These are phyloP conservation scores for Leptoxyphium fumago DNA, from an alignment of 2,329 filamentous ascomycete genomes.

Conservation along the genomic window DNA sequence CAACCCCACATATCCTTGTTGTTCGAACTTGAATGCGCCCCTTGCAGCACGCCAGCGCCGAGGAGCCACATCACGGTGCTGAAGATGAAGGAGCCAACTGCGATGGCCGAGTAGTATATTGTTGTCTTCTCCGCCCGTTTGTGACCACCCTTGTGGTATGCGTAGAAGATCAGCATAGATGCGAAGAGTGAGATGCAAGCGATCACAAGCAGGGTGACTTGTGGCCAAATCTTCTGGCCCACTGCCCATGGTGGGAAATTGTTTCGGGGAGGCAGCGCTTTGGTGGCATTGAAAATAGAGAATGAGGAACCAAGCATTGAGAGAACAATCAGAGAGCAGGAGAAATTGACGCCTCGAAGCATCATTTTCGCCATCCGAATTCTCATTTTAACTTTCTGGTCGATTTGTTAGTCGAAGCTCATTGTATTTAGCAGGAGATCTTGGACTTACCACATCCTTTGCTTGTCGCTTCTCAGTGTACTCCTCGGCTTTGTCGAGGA, in stretches of 20 bases:
- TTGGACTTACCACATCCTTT: slow-evolving; percentile 61
- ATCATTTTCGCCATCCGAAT: slow-evolving; percentile 90
- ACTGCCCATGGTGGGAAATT: slow-evolving; percentile 72
- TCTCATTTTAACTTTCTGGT: slow-evolving; percentile 77
- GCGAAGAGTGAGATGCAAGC: slow-evolving; percentile 67
- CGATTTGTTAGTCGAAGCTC: slow-evolving; percentile 23
- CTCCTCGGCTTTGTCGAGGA: slow-evolving; percentile 69
- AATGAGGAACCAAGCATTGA: slow-evolving; percentile 81
- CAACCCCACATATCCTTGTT: slow-evolving; percentile 95
- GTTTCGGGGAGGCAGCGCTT: slow-evolving; percentile 57
- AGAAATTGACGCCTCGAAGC: slow-evolving; percentile 91
- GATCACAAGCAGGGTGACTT: slow-evolving; percentile 66
- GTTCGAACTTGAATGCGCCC: slow-evolving; percentile 53
- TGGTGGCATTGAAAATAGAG: slow-evolving; percentile 83
- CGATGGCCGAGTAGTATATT: slow-evolving; percentile 90
- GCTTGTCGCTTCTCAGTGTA: slow-evolving; percentile 75
- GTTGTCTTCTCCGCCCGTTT: slow-evolving; percentile 78
- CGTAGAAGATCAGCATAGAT: slow-evolving; percentile 65
- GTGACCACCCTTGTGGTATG: slow-evolving; percentile 82
- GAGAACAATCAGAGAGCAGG: slow-evolving; percentile 88
- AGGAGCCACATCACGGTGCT: slow-evolving; percentile 86
- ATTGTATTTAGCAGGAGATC: background rate
- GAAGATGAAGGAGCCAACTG: slow-evolving; percentile 84
- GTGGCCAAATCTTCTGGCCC: slow-evolving; percentile 73
- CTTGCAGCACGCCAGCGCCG: slow-evolving; percentile 71